A percentile compares a stretch with the other conserved stretches of the same genome.
phyloP scores from a whole-genome alignment of 2,329 filamentous ascomycete species.

The Hypoxylon sp. region DNA sequence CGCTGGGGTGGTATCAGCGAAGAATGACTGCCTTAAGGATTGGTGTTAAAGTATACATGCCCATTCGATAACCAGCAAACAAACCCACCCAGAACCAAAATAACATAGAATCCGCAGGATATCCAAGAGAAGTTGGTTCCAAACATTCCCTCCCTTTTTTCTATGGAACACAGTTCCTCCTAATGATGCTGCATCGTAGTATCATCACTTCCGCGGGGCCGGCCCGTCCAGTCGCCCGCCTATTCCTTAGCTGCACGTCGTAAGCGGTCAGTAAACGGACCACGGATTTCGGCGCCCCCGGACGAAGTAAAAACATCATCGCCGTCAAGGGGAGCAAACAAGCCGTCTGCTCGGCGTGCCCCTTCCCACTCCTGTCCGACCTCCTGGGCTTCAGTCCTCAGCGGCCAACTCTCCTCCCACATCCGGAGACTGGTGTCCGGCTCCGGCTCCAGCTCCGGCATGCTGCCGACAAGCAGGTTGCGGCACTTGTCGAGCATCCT shows the following conservation, averaged over 20 bases:
- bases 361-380: not conserved
- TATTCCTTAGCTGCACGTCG: not conserved
- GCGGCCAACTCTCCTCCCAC: not conserved
- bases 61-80: not conserved
- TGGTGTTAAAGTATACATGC: not conserved
- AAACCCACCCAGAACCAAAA: not conserved
- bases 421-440: not conserved
- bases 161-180: not conserved
- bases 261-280: not conserved
- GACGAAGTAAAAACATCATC: not conserved
- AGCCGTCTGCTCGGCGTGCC: not conserved
- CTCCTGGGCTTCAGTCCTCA: not conserved
- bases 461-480: not conserved
- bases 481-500: not conserved
- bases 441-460: slow-evolving; percentile 3
- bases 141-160: not conserved
- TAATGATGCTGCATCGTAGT: not conserved
- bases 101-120: not conserved
- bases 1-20: not conserved
- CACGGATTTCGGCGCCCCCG: not conserved
- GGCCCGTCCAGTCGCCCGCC: too few species aligned
- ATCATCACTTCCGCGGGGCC: not conserved
- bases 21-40: not conserved
- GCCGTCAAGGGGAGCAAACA: not conserved
- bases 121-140: not conserved